Percentiles rank a stretch among this genome's conserved stretches.
Evolutionary conservation across 2,329 filamentous ascomycete species (phyloP).

Genomic region (Rachicladosporium sp.): DNA sequence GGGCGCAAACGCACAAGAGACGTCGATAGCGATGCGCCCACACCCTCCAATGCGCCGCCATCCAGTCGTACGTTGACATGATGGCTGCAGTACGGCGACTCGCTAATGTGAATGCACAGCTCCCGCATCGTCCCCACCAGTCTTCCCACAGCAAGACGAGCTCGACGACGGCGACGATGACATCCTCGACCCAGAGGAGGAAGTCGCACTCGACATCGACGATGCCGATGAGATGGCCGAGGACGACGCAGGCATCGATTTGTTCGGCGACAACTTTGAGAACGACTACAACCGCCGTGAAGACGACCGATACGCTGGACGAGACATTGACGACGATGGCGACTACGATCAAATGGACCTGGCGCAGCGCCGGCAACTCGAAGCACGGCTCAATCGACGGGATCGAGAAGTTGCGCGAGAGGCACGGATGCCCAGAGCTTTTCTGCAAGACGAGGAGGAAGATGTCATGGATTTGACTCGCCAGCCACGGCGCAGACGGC

Average conservation of each 20-base stretch:
- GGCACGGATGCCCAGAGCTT: slow-evolving; percentile 54
- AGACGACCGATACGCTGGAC: slow-evolving; percentile 51
- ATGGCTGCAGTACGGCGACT: not conserved
- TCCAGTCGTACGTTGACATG: slow-evolving; percentile 47
- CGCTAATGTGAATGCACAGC: slow-evolving; percentile 24
- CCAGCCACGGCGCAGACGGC: slow-evolving; percentile 72
- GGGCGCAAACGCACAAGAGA: slow-evolving; percentile 54
- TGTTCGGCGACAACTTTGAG: slow-evolving; percentile 60
- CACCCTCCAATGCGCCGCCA: slow-evolving; percentile 45
- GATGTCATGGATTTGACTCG: slow-evolving; percentile 72
- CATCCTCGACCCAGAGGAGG: slow-evolving; percentile 56
- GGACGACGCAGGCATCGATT: slow-evolving; percentile 56
- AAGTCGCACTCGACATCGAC: slow-evolving; percentile 52
- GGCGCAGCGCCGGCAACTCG: slow-evolving; percentile 55
- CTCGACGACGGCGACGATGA: slow-evolving; percentile 52
- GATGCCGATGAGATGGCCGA: slow-evolving; percentile 58
- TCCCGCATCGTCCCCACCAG: slow-evolving; percentile 48
- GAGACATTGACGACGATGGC: slow-evolving; percentile 64
- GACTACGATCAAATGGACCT: slow-evolving; percentile 60
- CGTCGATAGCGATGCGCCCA: slow-evolving; percentile 42
- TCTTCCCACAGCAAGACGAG: slow-evolving; percentile 55
- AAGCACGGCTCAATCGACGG: slow-evolving; percentile 59
- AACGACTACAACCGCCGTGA: slow-evolving; percentile 45
- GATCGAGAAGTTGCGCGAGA: slow-evolving; percentile 59
- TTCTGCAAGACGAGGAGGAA: slow-evolving; percentile 70